Evolutionary conservation across 306 rosid genomes (phyloP), one percentile per base, ranked within the genome.

Genomic region (Fagus sylvatica): DNA sequence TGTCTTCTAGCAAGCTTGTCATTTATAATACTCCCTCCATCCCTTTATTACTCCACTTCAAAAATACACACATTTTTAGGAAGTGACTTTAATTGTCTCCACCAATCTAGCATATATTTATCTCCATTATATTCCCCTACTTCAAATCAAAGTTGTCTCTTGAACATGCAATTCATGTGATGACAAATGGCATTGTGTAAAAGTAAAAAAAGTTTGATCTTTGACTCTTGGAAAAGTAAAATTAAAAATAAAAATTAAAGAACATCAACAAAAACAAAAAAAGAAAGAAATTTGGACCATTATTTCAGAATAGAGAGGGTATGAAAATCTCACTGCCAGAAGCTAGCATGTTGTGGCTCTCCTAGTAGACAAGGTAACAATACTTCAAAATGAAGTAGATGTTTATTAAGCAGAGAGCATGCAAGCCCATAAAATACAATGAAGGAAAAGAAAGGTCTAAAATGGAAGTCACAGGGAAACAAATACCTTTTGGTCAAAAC

Each of bases 401-500:
- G 69, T 0, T 8, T 7, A 65, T 17, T 16, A 65, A 16, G 49
- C 33, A 37, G 46, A 65, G 13, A 37, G 13, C 32, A 37, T 7
- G 71, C 15, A 33, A 39, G 6, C 28, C 71, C 32, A 37, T 7
- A 53, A 74, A 8, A 82, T 73, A 53, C 39, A 17, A 69, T 15
- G 37, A 68, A 33, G 65, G 70, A 72, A 17, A 17, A 8, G 71
- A 59, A 8, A 64, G 33, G 67, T 79, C 69, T 17, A 39, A 60
- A 42, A 64, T 80, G 71, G 22, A 65, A 65, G 71, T 78, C 57
- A 72, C 34, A 69, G 40, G 55, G 19, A 78, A 56, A 71, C 59
- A 33, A 53, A 68, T 86, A 95, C 98, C 98, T 95, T 87, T 41
- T 56, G 76, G 83, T 88, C 92, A 74, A 91, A 87, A 75, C 54